Conservation (phyloP, 2,329 filamentous ascomycete species). For the Rachicladosporium sp. region DNA sequence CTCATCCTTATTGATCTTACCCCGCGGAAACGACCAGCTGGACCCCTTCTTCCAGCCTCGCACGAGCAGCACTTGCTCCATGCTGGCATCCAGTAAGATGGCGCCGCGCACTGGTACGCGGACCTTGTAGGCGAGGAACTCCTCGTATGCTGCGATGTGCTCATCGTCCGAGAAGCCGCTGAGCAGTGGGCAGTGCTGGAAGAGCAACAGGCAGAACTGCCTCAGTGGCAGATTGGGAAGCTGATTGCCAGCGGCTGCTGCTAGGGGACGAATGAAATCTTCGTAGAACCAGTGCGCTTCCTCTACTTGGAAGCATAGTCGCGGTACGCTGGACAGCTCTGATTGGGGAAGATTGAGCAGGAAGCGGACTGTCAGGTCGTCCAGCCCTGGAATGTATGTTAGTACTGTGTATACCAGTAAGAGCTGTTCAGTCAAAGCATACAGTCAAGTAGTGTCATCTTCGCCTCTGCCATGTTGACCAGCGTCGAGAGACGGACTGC, state of each 20-base stretch:
- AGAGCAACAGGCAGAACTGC: constrained; percentile 78
- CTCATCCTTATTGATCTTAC: constrained; percentile 97
- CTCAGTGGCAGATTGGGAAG: constrained; percentile 77
- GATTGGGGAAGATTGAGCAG: constrained; percentile 91
- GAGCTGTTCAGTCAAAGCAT: not conserved
- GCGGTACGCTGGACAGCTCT: constrained; percentile 77
- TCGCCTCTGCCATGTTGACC: constrained; percentile 7
- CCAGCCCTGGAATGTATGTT: constrained; percentile 46
- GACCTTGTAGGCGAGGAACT: constrained; percentile 90
- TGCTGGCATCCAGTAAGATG: constrained; percentile 82
- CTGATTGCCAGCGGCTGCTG: constrained; percentile 50
- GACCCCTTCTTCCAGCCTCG: constrained; percentile 97
- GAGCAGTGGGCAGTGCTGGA: constrained; percentile 84
- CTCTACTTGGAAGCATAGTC: constrained; percentile 97
- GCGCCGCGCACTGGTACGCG: constrained; percentile 87
- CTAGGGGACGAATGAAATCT: constrained; percentile 77
- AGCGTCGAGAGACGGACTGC: constrained; percentile 3
- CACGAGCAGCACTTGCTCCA: constrained; percentile 88
- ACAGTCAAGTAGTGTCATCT: constrained; percentile 7
- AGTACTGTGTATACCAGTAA: not conserved
- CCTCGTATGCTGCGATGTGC: constrained; percentile 72
- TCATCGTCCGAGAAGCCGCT: constrained; percentile 66
- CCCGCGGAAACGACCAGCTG: constrained; percentile 91
- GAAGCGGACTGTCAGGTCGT: constrained; percentile 95
- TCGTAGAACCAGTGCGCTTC: constrained; percentile 99